A percentile compares a stretch with the other conserved stretches of the same genome.
Conservation (phyloP, 306 rosid genomes). For the Hippophae tibetana region DNA sequence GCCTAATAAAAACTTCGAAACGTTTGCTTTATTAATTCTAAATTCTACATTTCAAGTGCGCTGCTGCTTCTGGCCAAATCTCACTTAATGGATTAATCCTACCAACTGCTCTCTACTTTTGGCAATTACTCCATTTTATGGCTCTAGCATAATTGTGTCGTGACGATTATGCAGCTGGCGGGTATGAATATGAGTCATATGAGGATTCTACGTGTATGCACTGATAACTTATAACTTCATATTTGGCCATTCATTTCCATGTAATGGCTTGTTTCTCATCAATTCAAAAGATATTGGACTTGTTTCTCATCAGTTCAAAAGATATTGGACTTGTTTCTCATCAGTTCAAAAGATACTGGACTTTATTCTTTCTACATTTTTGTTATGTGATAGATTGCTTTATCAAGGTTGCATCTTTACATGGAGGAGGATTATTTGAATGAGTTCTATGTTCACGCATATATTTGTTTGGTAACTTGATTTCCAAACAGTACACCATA, state of each 20-base stretch:
- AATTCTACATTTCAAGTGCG: constrained; percentile 56
- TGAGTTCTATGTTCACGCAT: background rate
- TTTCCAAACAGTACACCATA: background rate
- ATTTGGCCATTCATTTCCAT: background rate
- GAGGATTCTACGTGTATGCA: background rate
- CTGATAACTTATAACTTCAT: background rate
- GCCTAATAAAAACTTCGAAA: no score
- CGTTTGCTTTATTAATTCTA: no score
- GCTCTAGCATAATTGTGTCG: constrained; percentile 96
- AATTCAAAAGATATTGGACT: constrained; percentile 1
- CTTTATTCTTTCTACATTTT: constrained; percentile 1
- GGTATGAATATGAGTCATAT: constrained; percentile 43
- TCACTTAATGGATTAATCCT: constrained; percentile 74
- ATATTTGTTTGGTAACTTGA: background rate
- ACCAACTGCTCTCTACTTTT: constrained; percentile 93
- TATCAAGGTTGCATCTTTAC: background rate
- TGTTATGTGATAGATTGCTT: constrained; percentile 2
- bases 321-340: constrained; percentile 1
- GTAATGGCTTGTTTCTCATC: constrained; percentile 1
- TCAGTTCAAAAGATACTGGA: background rate
- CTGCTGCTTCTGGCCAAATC: constrained; percentile 76
- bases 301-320: no score
- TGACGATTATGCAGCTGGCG: constrained; percentile 86
- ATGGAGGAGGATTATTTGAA: background rate
- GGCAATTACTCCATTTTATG: constrained; percentile 99